Conservation (phyloP, 495 filamentous ascomycete genomes). For the Tuber borchii region DNA sequence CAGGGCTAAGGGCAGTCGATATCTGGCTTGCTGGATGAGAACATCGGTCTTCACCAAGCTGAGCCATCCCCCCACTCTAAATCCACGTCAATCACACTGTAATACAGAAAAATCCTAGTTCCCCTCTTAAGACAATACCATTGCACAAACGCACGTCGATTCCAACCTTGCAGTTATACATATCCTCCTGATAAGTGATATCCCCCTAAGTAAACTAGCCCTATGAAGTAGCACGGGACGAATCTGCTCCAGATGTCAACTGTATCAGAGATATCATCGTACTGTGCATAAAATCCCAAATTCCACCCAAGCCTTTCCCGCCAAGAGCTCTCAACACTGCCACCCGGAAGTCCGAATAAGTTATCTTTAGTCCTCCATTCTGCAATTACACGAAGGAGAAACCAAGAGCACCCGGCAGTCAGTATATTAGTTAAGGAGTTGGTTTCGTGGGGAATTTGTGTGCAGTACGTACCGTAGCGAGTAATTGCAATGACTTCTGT, state of each 20-base stretch:
- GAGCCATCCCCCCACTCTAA: neutral
- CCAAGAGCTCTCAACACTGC: conserved; percentile 69
- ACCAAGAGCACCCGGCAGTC: conserved; percentile 7
- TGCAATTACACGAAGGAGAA: conserved; percentile 4
- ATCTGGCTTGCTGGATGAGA: neutral
- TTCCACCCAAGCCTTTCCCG: conserved; percentile 56
- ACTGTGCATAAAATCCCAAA: conserved; percentile 68
- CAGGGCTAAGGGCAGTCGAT: neutral
- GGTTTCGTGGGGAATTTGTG: neutral
- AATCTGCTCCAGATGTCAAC: conserved; percentile 25
- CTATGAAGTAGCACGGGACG: conserved; percentile 27
- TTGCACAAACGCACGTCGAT: neutral
- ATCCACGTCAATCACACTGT: neutral
- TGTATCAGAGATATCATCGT: conserved; percentile 57
- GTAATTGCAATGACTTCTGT: conserved; percentile 54
- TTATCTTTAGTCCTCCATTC: conserved; percentile 61
- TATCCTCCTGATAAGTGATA: conserved; percentile 20
- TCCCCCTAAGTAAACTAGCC: conserved; percentile 11
- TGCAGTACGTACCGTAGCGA: conserved; percentile 49
- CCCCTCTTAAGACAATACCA: neutral
- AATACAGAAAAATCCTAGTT: neutral
- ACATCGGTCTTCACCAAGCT: neutral
- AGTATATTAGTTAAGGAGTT: conserved; percentile 2
- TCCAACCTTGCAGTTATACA: neutral
- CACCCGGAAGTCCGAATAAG: conserved; percentile 68